Evolutionary conservation across 306 rosid species (phyloP).

Genomic region (Cucurbita argyrosperma): DNA sequence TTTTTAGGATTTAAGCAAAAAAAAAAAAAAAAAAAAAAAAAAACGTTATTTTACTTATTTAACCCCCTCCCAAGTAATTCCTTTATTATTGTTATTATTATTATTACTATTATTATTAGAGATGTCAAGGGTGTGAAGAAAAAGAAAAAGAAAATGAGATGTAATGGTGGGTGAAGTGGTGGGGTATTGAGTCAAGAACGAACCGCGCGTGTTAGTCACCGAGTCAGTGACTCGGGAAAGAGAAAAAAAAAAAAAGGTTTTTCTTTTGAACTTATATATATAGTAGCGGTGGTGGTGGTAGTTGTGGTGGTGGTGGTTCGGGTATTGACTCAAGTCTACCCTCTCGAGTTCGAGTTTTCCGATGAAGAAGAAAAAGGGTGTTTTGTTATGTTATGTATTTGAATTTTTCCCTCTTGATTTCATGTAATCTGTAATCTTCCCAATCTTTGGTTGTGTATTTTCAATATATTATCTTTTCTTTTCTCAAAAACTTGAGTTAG

Average conservation of each 20-base stretch:
- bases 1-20: background rate
- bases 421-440: background rate
- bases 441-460: background rate
- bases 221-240: background rate
- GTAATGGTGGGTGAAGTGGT: constrained; percentile 7
- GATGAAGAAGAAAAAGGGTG: background rate
- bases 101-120: background rate
- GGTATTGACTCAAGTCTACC: constrained; percentile 91
- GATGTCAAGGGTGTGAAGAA: constrained; percentile 11
- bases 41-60: background rate
- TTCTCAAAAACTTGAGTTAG: too few species aligned
- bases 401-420: background rate
- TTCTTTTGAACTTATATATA: background rate
- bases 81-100: background rate
- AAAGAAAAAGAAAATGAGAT: constrained; percentile 5
- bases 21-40: background rate
- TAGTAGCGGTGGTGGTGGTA: background rate
- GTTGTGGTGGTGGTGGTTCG: constrained; percentile 88
- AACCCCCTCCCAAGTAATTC: background rate
- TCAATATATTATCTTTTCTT: background rate
- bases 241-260: background rate
- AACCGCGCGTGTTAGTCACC: constrained; percentile 42
- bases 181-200: constrained; percentile 98
- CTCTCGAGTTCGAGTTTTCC: constrained; percentile 7
- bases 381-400: constrained; percentile 7